Evolutionary conservation across 768 basidiomycete species (phyloP), one percentile per base, ranked within the genome.

Genomic region (Phaeolepiota aurea): DNA sequence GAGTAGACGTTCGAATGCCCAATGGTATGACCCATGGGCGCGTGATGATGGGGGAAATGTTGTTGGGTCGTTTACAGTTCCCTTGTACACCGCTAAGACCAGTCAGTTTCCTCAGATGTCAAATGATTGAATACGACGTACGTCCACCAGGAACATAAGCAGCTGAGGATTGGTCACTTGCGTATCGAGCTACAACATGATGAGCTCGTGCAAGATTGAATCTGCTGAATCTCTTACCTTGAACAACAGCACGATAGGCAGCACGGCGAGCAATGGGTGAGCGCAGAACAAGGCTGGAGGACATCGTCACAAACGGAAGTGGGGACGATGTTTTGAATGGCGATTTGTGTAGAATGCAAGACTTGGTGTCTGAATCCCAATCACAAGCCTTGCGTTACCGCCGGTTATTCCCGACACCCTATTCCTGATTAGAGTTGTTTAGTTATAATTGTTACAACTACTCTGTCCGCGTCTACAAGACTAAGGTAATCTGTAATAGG

Each of bases 61-160:
- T 2, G 87, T 91, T 1, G 93, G 87, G 58, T 99, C 96, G 64
- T 99, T 98, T 45, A 91, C 92, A 20, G 89, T 87, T 38, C 94
- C 96, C 58, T 78, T 77, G 65, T 84, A 77, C 54, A 96, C 76
- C 44, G 92, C 91, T 89, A 41, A n/a, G 10, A 3, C 28, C 16
- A 34, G 21, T 38, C 31, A 42, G 18, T 16, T 31, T 5, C n/a
- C 25, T 28, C 9, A 40, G 21, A 22, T 10, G 12, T 10, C 11
- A 13, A 38, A 4, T 20, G 25, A 9, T 7, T 16, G 14, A 4
- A 28, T 10, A 7, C 7, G 30, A 78, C 81, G 53, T 56, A 82
- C 81, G 82, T 53, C 82, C 81, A 45, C 82, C 82, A 36, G 82
- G 79, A 48, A 83, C 72, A 47, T 83, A 82, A 3, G 55, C 43